phyloP scores from a whole-genome alignment of 2,329 filamentous ascomycete genomes.

The Ophiostoma montium region DNA sequence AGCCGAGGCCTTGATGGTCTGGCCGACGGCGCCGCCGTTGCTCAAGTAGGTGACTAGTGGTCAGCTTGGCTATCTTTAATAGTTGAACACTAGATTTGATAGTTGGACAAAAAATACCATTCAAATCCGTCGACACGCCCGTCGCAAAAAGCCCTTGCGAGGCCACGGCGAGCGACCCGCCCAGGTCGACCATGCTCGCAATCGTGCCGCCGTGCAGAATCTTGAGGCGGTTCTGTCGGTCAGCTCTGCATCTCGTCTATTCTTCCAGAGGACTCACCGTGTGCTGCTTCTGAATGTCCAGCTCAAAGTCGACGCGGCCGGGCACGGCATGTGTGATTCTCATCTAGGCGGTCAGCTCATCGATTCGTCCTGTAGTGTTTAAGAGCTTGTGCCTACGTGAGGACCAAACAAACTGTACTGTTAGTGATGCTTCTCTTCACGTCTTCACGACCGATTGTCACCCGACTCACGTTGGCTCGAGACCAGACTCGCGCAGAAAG shows the following conservation, averaged over 20 bases:
- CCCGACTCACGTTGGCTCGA: slow-evolving; percentile 76
- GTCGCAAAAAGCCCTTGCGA: slow-evolving; percentile 49
- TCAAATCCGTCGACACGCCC: slow-evolving; percentile 51
- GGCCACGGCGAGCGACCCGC: slow-evolving; percentile 50
- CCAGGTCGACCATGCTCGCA: slow-evolving; percentile 57
- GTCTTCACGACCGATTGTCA: no score
- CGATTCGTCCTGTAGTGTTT: no score
- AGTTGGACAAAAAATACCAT: slow-evolving; percentile 34
- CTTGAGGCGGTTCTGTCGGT: slow-evolving; percentile 50
- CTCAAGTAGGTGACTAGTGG: slow-evolving; percentile 43
- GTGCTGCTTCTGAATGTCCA: slow-evolving; percentile 60
- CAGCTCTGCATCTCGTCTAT: no score
- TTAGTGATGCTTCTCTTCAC: background rate
- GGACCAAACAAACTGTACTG: slow-evolving; percentile 25
- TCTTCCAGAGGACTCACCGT: slow-evolving; percentile 34
- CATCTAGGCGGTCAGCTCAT: slow-evolving; percentile 47
- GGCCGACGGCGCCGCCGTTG: slow-evolving; percentile 41
- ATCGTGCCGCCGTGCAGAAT: slow-evolving; percentile 70
- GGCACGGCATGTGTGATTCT: slow-evolving; percentile 49
- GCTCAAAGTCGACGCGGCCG: slow-evolving; percentile 60
- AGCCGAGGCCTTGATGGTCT: slow-evolving; percentile 41
- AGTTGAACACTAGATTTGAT: no score
- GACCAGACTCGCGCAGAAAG: slow-evolving; percentile 70
- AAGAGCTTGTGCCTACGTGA: slow-evolving; percentile 28
- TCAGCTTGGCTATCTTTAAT: no score